Base-by-base conservation (phyloP, 257 asterid genomes). In the Primulina eburnea region DNA sequence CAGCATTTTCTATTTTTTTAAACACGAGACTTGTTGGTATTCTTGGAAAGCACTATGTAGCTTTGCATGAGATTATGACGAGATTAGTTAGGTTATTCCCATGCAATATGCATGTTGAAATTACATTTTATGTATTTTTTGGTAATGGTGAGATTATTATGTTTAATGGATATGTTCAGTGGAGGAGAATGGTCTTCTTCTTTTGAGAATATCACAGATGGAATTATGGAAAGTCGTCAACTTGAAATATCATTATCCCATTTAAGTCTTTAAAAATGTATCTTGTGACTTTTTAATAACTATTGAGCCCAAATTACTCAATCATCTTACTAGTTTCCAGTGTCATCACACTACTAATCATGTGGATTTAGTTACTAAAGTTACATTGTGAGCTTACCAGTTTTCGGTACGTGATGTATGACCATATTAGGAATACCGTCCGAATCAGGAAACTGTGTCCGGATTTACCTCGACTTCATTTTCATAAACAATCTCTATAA, bases 1-100 rank as follows among this genome's bases (percentile, higher is more conserved):
- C 65, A 62, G 35, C 40, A 32, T 57, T 14, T 69, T 77, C 5
- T 55, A 65, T n/a, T 55, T 33, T 47, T 33, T 33, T 47, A 47
- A 18, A 30, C 72, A 55, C 59, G 18, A 14, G 50, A 34, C 34
- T n/a, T 62, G 57, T 30, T 50, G 56, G 20, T 53, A 60, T 68
- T 73, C 70, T 57, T 52, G 60, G 55, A 47, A 62, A 34, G 32
- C 56, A 16, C 20, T 16, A 3, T 43, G 56, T 50, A 50, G 8
- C 20, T 50, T 50, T 50, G 56, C 20, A 43, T 43, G 53, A 50
- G 56, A 50, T 4, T 47, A 4, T 14, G 56, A 14, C 18, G 52
- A 47, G 18, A 47, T 16, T 50, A 16, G 16, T 16, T 50, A 4
- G 20, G 21, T 50, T 50, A 50, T 65, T 52, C 6, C 55, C 57